Evolutionary conservation across 305 asterid species (phyloP).

Genomic region (Fraxinus sp.): DNA sequence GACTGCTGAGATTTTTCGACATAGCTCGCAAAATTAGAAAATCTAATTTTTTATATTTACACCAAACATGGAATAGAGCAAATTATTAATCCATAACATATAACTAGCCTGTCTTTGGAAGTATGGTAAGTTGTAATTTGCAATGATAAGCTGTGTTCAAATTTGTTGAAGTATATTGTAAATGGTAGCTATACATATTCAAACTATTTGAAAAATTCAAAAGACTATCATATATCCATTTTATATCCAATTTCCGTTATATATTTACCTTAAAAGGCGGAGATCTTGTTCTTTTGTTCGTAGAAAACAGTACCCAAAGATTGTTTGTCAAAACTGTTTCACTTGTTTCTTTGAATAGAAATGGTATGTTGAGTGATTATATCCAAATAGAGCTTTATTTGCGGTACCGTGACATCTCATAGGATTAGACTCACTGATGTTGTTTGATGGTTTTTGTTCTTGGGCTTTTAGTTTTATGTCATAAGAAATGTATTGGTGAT

Average conservation of each 20-base stretch:
- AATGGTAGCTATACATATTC: not conserved
- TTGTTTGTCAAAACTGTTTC: not conserved
- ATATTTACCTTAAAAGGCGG: not conserved
- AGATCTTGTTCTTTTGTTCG: not conserved
- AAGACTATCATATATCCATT: not conserved
- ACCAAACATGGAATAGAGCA: not conserved
- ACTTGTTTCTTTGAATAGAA: not conserved
- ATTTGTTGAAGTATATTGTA: not conserved
- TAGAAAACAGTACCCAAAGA: not conserved
- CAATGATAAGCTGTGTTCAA: not conserved
- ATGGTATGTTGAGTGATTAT: not conserved
- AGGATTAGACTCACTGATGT: not conserved
- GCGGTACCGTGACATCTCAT: not conserved
- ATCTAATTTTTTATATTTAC: not conserved
- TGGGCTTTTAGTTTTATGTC: conserved; percentile 19
- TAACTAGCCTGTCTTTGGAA: not conserved
- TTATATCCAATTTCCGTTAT: not conserved
- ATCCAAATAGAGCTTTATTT: not conserved
- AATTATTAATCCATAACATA: not conserved
- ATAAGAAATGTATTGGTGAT: not conserved
- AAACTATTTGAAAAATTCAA: not conserved
- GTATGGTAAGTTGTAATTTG: not conserved
- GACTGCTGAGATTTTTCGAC: not conserved
- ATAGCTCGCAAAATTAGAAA: not conserved
- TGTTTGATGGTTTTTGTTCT: not conserved